Percentiles rank a stretch among this genome's conserved stretches.
Conservation (phyloP, 129 eudicot genomes). For the Chrysanthemum seticuspe region DNA sequence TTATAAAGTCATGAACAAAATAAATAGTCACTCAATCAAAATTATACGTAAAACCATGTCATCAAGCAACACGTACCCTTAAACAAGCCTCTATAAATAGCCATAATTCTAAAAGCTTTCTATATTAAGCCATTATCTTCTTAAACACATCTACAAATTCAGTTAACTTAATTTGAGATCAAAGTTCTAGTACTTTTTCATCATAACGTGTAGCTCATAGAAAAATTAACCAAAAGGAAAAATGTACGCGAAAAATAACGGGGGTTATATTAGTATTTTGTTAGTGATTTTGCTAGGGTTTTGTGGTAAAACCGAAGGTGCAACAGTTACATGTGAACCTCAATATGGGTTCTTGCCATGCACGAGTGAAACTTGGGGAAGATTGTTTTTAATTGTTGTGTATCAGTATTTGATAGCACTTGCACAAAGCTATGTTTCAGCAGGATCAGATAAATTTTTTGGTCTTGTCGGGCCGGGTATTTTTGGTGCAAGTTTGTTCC, state of each 20-base stretch:
- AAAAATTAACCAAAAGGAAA: not conserved
- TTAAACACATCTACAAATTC: no score
- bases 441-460: slow-evolving; percentile 47
- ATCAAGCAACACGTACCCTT: no score
- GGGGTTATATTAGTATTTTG: not conserved
- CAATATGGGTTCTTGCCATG: slow-evolving; percentile 66
- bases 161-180: no score
- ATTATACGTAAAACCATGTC: no score
- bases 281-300: slow-evolving; percentile 13
- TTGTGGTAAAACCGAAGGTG: slow-evolving; percentile 21
- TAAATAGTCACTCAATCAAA: no score
- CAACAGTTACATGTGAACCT: slow-evolving; percentile 46
- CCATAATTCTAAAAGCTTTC: no score
- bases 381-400: slow-evolving; percentile 46
- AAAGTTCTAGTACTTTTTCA: no score
- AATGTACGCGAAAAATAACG: slow-evolving; percentile 8
- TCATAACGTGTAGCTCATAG: no score
- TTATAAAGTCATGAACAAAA: no score
- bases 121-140: no score
- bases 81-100: no score
- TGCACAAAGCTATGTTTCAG: slow-evolving; percentile 46
- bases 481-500: slow-evolving; percentile 57
- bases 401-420: slow-evolving; percentile 46
- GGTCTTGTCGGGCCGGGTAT: slow-evolving; percentile 49
- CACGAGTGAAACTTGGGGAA: slow-evolving; percentile 47